Percentiles rank a stretch among this genome's conserved stretches.
phyloP scores from a whole-genome alignment of 768 basidiomycete genomes.

The Leccinum imitatum region DNA sequence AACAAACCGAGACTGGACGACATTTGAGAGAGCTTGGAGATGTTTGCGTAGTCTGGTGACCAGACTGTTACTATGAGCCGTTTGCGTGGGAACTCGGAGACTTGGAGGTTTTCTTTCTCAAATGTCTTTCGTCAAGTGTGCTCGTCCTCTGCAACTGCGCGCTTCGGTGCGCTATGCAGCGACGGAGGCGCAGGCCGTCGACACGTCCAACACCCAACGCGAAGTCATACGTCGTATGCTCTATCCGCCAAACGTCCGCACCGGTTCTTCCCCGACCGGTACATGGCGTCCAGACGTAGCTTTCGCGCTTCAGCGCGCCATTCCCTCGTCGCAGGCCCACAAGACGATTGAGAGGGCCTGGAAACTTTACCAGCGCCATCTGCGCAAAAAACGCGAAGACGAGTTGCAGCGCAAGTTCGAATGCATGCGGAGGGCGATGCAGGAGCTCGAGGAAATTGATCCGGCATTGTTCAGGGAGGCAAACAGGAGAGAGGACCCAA shows the following conservation, averaged over 20 bases:
- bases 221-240: constrained; percentile 77
- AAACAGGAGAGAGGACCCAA: constrained; percentile 73
- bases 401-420: constrained; percentile 77
- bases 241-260: constrained; percentile 76
- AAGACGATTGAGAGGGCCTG: constrained; percentile 92
- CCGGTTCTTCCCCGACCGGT: constrained; percentile 71
- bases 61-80: too few relatives aligned
- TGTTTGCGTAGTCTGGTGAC: background rate
- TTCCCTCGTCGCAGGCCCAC: constrained; percentile 87
- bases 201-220: constrained; percentile 55
- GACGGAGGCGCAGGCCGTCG: constrained; percentile 24
- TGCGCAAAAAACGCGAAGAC: constrained; percentile 65
- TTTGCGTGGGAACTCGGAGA: constrained; percentile 27
- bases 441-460: constrained; percentile 57
- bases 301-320: constrained; percentile 74
- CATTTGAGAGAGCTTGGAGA: constrained; percentile 17
- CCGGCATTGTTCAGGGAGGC: constrained; percentile 66
- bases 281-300: constrained; percentile 82
- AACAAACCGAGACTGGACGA: constrained; percentile 21
- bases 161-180: constrained; percentile 44
- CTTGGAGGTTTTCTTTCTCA: background rate
- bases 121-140: constrained; percentile 41
- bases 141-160: constrained; percentile 36
- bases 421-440: constrained; percentile 84
- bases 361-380: constrained; percentile 74